Evolutionary conservation across 768 basidiomycete species (phyloP).

Genomic region (Suillus alpinus): DNA sequence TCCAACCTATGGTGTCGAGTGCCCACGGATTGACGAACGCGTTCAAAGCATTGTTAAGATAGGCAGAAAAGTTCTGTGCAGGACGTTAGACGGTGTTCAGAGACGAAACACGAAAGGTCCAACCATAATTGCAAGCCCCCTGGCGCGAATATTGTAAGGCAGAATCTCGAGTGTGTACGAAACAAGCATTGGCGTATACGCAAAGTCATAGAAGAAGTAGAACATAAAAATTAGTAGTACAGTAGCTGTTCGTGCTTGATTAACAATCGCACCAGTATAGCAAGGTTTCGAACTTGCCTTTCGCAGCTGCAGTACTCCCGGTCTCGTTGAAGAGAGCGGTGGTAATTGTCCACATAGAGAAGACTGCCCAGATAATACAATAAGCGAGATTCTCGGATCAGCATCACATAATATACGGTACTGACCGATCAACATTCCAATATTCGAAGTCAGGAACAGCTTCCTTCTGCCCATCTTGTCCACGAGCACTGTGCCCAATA

Average conservation of each 20-base stretch:
- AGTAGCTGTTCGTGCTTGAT: conserved; percentile 39
- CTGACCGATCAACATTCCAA: conserved; percentile 56
- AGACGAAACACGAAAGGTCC: conserved; percentile 12
- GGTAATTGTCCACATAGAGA: conserved; percentile 57
- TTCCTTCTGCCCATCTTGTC: conserved; percentile 67
- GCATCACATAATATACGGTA: background rate
- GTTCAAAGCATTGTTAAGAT: conserved; percentile 71
- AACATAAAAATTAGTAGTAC: conserved; percentile 65
- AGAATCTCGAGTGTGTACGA: conserved; percentile 73
- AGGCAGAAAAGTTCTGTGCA: conserved; percentile 56
- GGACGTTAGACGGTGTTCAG: background rate
- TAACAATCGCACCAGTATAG: background rate
- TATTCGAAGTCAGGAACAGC: conserved; percentile 63
- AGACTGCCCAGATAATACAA: conserved; percentile 27
- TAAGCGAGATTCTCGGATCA: background rate
- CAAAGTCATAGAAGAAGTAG: conserved; percentile 56
- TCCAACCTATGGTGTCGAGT: conserved; percentile 49
- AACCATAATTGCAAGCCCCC: conserved; percentile 76
- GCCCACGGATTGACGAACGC: conserved; percentile 82
- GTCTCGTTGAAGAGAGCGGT: conserved; percentile 37
- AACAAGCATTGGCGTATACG: conserved; percentile 72
- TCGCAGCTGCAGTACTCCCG: conserved; percentile 29
- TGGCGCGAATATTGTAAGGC: conserved; percentile 76
- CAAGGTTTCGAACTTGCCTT: conserved; percentile 10
- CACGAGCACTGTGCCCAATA: conserved; percentile 59